Base-by-base conservation (phyloP, 2,329 filamentous ascomycete species). In the Acephala macrosclerotiorum region DNA sequence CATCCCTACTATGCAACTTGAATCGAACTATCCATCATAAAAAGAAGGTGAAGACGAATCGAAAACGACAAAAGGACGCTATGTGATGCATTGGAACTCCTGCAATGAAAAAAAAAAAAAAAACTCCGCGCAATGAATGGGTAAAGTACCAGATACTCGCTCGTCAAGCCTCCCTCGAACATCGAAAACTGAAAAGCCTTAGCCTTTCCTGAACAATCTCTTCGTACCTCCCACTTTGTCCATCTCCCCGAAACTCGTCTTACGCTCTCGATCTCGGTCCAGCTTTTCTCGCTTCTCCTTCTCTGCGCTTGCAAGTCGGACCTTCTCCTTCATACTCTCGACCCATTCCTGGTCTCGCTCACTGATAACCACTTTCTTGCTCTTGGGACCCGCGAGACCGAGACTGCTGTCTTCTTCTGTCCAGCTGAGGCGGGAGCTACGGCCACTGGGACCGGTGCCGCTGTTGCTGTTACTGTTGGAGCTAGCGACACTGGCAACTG, bases 341-440 rank as follows among this genome's bases (percentile, higher is more conserved):
- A 96, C 91, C 92, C 92, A 96, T 45, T 89, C 88, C 65, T 88
- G 84, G 74, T 90, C 92, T 78, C 94, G 89, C 63, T 89, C 88
- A 63, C 88, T 91, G 80, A 88, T 91, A 75, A 84, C 86, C 8
- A 87, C 84, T 70, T 85, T 86, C 77, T 87, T 90, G 40, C 85
- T 83, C 56, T 85, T 87, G 1, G 91, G 91, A 0, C 91, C 91
- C 0, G 91, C 90, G 58, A 94, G 86, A 5, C 91, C 91, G 7
- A 93, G 83, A 9, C 84, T 83, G 72, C 81, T 84, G 36, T 75
- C 87, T 25, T 88, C 87, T 67, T 88, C 86, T 12, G 82, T 80
- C 85, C 86, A 89, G 69, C 83, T 84, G 6, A 86, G 70, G 5
- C 82, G 80, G 2, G 86, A 87, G 22, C 64, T 68, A 4, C 66